Percentiles rank a stretch among this genome's conserved stretches.
phyloP scores from a whole-genome alignment of 2,329 filamentous ascomycete species.

The Talaromyces sp. region DNA sequence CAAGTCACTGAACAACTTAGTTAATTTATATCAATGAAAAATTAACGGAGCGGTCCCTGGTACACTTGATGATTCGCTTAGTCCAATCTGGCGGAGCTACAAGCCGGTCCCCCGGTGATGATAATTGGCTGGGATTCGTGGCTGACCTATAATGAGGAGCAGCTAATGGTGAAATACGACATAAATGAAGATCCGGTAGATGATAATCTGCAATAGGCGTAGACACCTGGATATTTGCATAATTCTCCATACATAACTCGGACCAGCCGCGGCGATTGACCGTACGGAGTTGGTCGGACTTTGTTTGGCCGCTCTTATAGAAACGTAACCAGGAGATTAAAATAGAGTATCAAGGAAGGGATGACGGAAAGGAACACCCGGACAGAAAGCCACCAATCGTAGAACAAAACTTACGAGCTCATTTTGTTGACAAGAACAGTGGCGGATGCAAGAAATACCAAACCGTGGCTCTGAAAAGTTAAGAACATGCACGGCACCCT shows the following conservation, averaged over 20 bases:
- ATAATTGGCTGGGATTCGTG: neutral
- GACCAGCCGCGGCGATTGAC: neutral
- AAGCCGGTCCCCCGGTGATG: neutral
- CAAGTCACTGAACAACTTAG: neutral
- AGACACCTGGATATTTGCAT: neutral
- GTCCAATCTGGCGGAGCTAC: constrained; percentile 4
- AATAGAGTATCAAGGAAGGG: neutral
- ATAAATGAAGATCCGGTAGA: neutral
- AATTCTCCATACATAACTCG: neutral
- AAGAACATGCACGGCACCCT: neutral
- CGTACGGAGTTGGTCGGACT: neutral
- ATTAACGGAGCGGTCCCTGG: neutral
- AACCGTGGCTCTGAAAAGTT: neutral
- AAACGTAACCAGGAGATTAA: neutral
- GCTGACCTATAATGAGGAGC: neutral
- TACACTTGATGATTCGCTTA: neutral
- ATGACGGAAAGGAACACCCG: neutral
- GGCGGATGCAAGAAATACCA: constrained; percentile 1
- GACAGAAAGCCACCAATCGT: neutral
- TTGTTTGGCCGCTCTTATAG: neutral
- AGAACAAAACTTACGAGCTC: neutral
- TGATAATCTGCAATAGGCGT: constrained; percentile 6
- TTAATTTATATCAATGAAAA: too few relatives aligned
- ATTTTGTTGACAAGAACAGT: neutral
- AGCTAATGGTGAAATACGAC: neutral